A percentile compares a stretch with the other conserved stretches of the same genome.
These are phyloP conservation scores for Scenedesmus sp. DNA, from an alignment of 163 green algal species.

Conservation along the genomic window DNA sequence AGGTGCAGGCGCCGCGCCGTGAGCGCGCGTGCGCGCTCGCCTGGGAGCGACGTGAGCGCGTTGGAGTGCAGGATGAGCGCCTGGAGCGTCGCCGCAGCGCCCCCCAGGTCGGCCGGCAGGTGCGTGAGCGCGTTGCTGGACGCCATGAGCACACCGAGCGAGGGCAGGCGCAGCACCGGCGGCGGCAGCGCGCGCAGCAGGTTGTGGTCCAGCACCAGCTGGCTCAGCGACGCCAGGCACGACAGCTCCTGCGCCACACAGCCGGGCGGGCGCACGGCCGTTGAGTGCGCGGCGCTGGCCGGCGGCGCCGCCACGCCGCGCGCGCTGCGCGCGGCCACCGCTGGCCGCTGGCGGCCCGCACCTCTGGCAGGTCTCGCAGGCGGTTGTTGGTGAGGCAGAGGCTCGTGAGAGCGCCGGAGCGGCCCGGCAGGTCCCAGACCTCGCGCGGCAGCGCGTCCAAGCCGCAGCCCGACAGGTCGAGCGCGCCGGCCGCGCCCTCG, in stretches of 20 bases:
- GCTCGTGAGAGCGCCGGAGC: conserved; percentile 1
- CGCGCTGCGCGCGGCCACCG: too few species aligned
- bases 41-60: conserved; percentile 42
- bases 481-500: conserved; percentile 21
- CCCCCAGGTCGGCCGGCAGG: conserved; percentile 45
- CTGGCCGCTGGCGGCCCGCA: too few species aligned
- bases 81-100: conserved; percentile 38
- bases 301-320: too few species aligned
- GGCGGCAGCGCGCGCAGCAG: conserved; percentile 26
- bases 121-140: conserved; percentile 51
- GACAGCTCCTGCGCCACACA: conserved; percentile 48
- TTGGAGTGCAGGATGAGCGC: conserved; percentile 63
- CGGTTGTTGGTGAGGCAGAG: conserved; percentile 55
- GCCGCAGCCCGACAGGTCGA: conserved; percentile 53
- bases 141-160: conserved; percentile 57
- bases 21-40: too few species aligned
- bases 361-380: conserved; percentile 38
- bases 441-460: conserved; percentile 42
- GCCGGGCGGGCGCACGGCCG: background rate
- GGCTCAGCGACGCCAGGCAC: conserved; percentile 39
- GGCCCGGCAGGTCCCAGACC: conserved; percentile 18
- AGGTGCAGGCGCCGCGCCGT: too few species aligned
- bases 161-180: conserved; percentile 44
- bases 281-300: too few species aligned
- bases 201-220: conserved; percentile 61